These are phyloP conservation scores for Tylopilus orsonianus DNA, from an alignment of 1,284 basidiomycete species.

Conservation along the genomic window DNA sequence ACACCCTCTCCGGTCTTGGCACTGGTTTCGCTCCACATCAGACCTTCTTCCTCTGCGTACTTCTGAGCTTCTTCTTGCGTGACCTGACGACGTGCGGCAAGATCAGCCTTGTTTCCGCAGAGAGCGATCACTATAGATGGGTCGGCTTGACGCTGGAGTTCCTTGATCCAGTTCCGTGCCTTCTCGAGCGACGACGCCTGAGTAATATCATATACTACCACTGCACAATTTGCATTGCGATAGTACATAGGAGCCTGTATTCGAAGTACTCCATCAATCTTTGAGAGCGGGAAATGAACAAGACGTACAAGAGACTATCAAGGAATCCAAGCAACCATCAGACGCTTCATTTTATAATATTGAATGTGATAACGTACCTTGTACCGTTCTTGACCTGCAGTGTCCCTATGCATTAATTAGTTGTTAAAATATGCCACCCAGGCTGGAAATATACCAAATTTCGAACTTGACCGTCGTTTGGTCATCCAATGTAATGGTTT, in stretches of 20 bases:
- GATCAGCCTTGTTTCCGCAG: slow-evolving; percentile 93
- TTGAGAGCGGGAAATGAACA: slow-evolving; percentile 10
- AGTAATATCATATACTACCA: slow-evolving; percentile 87
- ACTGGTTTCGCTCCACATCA: slow-evolving; percentile 96
- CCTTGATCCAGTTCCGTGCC: slow-evolving; percentile 94
- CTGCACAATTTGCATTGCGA: slow-evolving; percentile 85
- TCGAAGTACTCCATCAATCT: slow-evolving; percentile 5
- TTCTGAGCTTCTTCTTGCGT: slow-evolving; percentile 85
- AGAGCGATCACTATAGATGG: slow-evolving; percentile 95
- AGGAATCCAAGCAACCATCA: slow-evolving; percentile 5
- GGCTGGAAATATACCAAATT: slow-evolving; percentile 73
- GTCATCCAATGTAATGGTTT: slow-evolving; percentile 90
- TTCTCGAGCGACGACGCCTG: slow-evolving; percentile 89
- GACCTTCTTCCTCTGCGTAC: slow-evolving; percentile 91
- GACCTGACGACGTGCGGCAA: slow-evolving; percentile 80
- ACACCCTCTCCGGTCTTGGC: slow-evolving; percentile 94
- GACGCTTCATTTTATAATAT: not conserved
- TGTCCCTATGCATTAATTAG: slow-evolving; percentile 60
- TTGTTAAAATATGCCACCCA: not conserved
- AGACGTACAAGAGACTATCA: slow-evolving; percentile 60
- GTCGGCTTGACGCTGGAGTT: slow-evolving; percentile 96
- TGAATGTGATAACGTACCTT: slow-evolving; percentile 53
- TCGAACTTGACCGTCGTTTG: slow-evolving; percentile 95
- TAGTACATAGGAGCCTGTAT: slow-evolving; percentile 89
- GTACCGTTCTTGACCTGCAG: slow-evolving; percentile 91